phyloP scores from a whole-genome alignment of 805 yeast genomes.

The Scheffersomyces coipomensis region DNA sequence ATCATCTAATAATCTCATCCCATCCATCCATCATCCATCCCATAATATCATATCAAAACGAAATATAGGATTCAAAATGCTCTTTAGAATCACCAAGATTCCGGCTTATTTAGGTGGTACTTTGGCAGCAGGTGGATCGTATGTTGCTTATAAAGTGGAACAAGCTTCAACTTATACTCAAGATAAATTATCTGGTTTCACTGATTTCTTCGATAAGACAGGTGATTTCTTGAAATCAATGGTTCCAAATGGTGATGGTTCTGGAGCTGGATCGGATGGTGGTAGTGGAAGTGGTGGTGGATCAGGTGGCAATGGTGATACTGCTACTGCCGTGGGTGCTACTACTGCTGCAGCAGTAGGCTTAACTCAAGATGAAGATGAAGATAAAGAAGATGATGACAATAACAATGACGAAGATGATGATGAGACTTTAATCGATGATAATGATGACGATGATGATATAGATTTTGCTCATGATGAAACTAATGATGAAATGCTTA shows the following conservation, averaged over 20 bases:
- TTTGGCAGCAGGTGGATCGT: constrained; percentile 91
- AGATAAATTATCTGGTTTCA: constrained; percentile 61
- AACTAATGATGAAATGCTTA: constrained; percentile 79
- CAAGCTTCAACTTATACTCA: constrained; percentile 74
- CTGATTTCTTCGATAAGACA: constrained; percentile 56
- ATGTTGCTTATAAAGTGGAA: constrained; percentile 86
- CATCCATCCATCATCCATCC: neutral
- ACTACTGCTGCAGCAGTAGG: constrained; percentile 60
- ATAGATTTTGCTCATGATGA: constrained; percentile 47
- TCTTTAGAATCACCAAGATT: constrained; percentile 53
- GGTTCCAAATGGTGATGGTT: constrained; percentile 17
- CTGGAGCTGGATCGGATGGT: constrained; percentile 24
- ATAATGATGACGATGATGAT: constrained; percentile 43
- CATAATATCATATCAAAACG: constrained; percentile 10
- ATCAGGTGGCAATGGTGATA: constrained; percentile 24
- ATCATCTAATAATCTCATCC: no score
- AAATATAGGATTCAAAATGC: constrained; percentile 44
- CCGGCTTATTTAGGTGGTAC: constrained; percentile 91
- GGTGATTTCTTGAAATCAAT: constrained; percentile 39
- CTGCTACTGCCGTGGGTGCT: constrained; percentile 43
- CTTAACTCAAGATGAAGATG: constrained; percentile 33
- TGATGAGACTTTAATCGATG: constrained; percentile 47
- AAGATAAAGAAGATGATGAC: constrained; percentile 25
- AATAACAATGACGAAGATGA: constrained; percentile 49
- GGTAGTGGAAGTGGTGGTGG: constrained; percentile 14